Evolutionary conservation across 1,284 basidiomycete species (phyloP), one percentile per base, ranked within the genome.

Genomic region (Cutaneotrichosporon curvatum): DNA sequence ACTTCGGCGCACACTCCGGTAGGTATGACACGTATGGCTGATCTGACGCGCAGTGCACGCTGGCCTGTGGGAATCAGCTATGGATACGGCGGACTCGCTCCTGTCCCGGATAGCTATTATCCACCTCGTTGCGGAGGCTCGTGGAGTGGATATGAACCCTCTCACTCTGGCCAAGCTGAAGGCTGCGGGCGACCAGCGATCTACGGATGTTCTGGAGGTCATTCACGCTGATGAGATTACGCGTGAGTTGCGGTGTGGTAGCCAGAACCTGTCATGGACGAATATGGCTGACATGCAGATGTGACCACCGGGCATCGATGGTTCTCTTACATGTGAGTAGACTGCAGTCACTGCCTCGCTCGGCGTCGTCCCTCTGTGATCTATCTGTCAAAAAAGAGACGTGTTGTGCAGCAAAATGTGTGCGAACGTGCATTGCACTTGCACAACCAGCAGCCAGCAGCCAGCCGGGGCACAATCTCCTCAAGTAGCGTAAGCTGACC

Each of bases 131-230:
- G 87, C 90, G 63, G 88, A 91, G 73, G 87, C 87, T 1, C 75
- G 87, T 22, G 87, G 88, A 2, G 75, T 91, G 7, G 89, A 91
- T 68, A 85, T 90, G 50, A 88, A 88, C 62, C 88, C 88, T 0
- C 75, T 78, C 12, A 90, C 87, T 3, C 88, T 94, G 57, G 82
- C 81, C 50, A 80, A 82, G 52, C 86, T 90, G 60, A 74, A 77
- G 8, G 77, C 79, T 25, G 81, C 82, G 10, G 74, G 84, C 16
- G 87, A 91, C 65, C 56, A 58, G 11, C 81, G 84, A 50, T 86
- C 81, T 45, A 84, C 87, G 33, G 73, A 75, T 12, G 79, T 80
- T 18, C 76, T 90, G 65, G 80, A 85, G 59, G 76, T 85, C 41
- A 86, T 89, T 43, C 86, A 88, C 58, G 78, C 81, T 0, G 87